Conservation (phyloP, 306 rosid species). For the Vigna reflexopilosa region DNA sequence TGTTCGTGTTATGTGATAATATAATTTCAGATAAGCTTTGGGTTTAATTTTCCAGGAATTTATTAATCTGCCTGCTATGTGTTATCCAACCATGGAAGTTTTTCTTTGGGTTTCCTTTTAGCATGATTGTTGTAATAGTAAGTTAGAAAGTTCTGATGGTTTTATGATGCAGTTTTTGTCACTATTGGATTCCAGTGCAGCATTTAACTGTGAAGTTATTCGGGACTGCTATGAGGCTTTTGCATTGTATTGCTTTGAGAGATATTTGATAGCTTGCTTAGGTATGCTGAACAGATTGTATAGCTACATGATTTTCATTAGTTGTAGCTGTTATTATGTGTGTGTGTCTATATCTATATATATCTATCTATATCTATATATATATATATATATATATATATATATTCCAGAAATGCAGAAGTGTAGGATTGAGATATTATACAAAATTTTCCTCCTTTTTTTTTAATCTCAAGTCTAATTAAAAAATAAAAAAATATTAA, state of each 20-base stretch:
- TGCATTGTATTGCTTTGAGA: slow-evolving; percentile 96
- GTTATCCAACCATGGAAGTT: not conserved
- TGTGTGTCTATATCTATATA: too few relatives aligned
- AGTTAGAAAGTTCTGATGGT: slow-evolving; percentile 36
- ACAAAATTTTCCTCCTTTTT: slow-evolving; percentile 10
- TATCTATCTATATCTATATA: too few relatives aligned
- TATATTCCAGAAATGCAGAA: slow-evolving; percentile 22
- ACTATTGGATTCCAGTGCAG: slow-evolving; percentile 83
- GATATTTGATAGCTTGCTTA: slow-evolving; percentile 97
- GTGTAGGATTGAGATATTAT: slow-evolving; percentile 18
- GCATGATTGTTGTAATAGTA: slow-evolving; percentile 27
- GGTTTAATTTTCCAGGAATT: slow-evolving; percentile 22
- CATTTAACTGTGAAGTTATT: slow-evolving; percentile 91
- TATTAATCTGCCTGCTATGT: slow-evolving; percentile 34
- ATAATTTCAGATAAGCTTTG: slow-evolving; percentile 36
- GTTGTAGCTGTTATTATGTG: slow-evolving; percentile 23
- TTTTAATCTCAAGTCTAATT: slow-evolving; percentile 21
- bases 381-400: not conserved
- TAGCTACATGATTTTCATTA: slow-evolving; percentile 25
- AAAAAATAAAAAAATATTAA: slow-evolving; percentile 30
- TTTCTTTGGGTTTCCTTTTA: not conserved
- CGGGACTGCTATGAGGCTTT: slow-evolving; percentile 99
- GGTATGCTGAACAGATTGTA: slow-evolving; percentile 61
- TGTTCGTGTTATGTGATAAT: slow-evolving; percentile 16
- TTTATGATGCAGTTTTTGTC: slow-evolving; percentile 81